phyloP scores from a whole-genome alignment of 2,329 filamentous ascomycete species.

The Coniochaeta ligniaria region DNA sequence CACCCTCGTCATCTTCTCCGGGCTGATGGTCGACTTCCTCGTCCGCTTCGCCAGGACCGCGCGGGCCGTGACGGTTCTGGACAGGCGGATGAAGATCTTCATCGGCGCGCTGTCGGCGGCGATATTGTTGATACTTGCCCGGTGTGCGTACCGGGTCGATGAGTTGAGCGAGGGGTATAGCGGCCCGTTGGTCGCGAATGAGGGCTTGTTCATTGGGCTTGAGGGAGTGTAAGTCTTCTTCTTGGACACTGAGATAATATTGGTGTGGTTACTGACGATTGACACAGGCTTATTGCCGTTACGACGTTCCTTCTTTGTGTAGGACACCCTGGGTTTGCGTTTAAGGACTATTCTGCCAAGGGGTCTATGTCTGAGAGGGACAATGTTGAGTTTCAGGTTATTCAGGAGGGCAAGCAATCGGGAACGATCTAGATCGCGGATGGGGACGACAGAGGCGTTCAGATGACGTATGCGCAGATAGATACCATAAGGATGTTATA shows the following conservation, averaged over 20 bases:
- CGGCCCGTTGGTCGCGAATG: slow-evolving; percentile 39
- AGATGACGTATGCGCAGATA: no score
- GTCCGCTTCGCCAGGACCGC: slow-evolving; percentile 15
- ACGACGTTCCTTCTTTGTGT: neutral
- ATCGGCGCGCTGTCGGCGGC: slow-evolving; percentile 41
- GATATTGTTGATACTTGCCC: slow-evolving; percentile 46
- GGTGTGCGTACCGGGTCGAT: slow-evolving; percentile 51
- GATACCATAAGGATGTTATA: neutral
- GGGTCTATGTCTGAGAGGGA: neutral
- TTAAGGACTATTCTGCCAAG: neutral
- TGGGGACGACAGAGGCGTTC: neutral
- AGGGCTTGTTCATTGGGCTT: slow-evolving; percentile 39
- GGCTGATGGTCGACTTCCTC: slow-evolving; percentile 34
- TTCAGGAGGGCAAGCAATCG: neutral
- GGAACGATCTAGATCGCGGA: neutral
- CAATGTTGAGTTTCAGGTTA: neutral
- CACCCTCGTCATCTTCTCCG: slow-evolving; percentile 36
- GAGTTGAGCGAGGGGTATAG: slow-evolving; percentile 51
- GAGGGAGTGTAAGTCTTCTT: slow-evolving; percentile 28
- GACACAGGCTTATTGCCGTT: neutral
- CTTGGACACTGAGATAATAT: neutral
- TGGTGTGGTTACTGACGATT: neutral
- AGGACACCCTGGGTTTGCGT: slow-evolving; percentile 2
- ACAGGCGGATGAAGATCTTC: slow-evolving; percentile 36
- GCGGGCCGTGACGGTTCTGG: neutral